Base-by-base conservation (phyloP, 495 filamentous ascomycete genomes). In the Friedmanniomyces endolithicus region DNA sequence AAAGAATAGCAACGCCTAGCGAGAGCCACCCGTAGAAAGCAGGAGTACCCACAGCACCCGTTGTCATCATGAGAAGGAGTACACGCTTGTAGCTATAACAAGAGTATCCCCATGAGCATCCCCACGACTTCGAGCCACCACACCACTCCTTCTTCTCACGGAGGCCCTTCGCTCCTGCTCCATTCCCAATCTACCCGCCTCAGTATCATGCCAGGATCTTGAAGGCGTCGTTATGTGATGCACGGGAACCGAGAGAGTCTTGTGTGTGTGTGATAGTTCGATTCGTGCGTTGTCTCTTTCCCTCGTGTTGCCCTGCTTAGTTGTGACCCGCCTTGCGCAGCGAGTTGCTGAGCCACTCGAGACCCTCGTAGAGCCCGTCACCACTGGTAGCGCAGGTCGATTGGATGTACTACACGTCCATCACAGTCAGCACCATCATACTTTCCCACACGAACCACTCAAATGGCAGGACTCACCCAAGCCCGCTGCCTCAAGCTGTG, bases 331-430 rank as follows among this genome's bases (percentile, higher is more conserved):
- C 82, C 81, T 94, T 94, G 72, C 86, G 82, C 75, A 98, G 86
- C 65, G 88, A 86, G 74, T 85, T 87, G 74, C 89, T 87, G 69
- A 99, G 84, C 92, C 92, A 99, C 75, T 99, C 92, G 64, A 99
- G 85, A 83, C 92, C 92, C 75, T 99, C 92, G 71, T 96, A 99
- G 62, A 99, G 85, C 87, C 92, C 92, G 70, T 99, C 92, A 76
- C 92, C 92, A 50, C 90, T 95, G 62, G 92, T 99, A 71, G 92
- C 92, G 76, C 94, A 97, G 67, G 92, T 97, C 47, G 94, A 95
- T 88, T 99, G 92, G 71, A 99, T 99, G 74, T 90, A 99, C 92
- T 98, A 56, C 12, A 6, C 16, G 41, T 57, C 39, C 62, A 39
- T 41, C 12, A 56, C 22, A 19, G 8, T 33, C 49, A 52, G 29